Conservation (phyloP, 2,329 filamentous ascomycete species). For the Fusarium chaquense region DNA sequence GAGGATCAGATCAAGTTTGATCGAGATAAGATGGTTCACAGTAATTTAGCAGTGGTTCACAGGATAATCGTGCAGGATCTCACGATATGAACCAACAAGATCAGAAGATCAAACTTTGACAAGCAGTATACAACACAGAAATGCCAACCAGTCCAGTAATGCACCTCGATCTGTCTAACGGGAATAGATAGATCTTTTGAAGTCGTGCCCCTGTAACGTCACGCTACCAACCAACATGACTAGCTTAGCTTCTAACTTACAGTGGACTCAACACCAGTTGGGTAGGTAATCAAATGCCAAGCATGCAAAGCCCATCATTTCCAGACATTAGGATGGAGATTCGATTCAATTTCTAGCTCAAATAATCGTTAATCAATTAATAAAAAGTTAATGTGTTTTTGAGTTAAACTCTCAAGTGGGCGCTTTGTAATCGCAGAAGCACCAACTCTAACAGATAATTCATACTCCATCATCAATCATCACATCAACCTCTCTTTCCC, state of each 20-base stretch:
- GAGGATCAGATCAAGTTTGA: background rate
- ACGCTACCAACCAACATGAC: slow-evolving; percentile 17
- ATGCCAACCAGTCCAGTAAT: background rate
- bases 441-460: background rate
- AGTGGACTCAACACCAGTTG: slow-evolving; percentile 2
- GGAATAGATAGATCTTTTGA: background rate
- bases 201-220: slow-evolving; percentile 11
- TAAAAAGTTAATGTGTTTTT: background rate
- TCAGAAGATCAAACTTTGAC: background rate
- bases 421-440: background rate
- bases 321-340: background rate
- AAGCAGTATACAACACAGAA: background rate
- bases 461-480: background rate
- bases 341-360: background rate
- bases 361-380: background rate
- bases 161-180: background rate
- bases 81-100: background rate
- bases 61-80: background rate
- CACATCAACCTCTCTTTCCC: background rate
- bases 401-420: background rate
- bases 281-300: slow-evolving; percentile 9
- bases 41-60: background rate
- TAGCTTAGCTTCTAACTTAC: slow-evolving; percentile 4
- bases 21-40: background rate
- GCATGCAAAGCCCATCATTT: slow-evolving; percentile 2